A percentile compares a stretch with the other conserved stretches of the same genome.
phyloP scores from a whole-genome alignment of 495 filamentous ascomycete genomes.

The Cenococcum geophilum region DNA sequence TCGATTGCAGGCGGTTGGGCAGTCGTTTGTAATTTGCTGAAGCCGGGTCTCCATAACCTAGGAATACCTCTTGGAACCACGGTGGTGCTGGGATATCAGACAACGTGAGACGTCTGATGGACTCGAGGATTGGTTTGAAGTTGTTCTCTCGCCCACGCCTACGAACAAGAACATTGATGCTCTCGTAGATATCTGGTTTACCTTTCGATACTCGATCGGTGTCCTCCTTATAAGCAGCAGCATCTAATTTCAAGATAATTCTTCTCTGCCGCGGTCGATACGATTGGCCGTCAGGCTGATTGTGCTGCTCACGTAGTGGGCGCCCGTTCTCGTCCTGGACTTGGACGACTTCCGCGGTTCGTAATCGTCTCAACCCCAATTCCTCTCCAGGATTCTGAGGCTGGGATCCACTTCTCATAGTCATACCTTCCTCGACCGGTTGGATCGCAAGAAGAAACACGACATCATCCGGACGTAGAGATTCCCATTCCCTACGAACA shows the following conservation, averaged over 20 bases:
- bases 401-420: slow-evolving; percentile 50
- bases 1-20: slow-evolving; percentile 62
- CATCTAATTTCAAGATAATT: slow-evolving; percentile 76
- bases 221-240: slow-evolving; percentile 70
- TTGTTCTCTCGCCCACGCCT: slow-evolving; percentile 90
- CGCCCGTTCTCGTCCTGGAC: slow-evolving; percentile 84
- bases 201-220: slow-evolving; percentile 56
- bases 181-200: slow-evolving; percentile 72
- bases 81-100: slow-evolving; percentile 80
- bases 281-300: slow-evolving; percentile 48
- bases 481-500: slow-evolving; percentile 84
- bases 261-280: slow-evolving; percentile 54
- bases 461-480: slow-evolving; percentile 79
- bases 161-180: slow-evolving; percentile 80
- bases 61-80: slow-evolving; percentile 94
- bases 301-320: slow-evolving; percentile 55
- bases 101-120: slow-evolving; percentile 77
- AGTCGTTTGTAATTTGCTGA: slow-evolving; percentile 80
- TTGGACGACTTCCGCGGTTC: slow-evolving; percentile 82
- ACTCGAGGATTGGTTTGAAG: slow-evolving; percentile 89
- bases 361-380: slow-evolving; percentile 61
- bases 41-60: slow-evolving; percentile 90
- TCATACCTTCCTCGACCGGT: slow-evolving; percentile 46
- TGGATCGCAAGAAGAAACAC: slow-evolving; percentile 79
- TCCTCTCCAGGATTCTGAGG: slow-evolving; percentile 50